Percentiles rank a stretch among this genome's conserved stretches.
phyloP scores from a whole-genome alignment of 805 yeast species.

The Isabelozyma heimii region DNA sequence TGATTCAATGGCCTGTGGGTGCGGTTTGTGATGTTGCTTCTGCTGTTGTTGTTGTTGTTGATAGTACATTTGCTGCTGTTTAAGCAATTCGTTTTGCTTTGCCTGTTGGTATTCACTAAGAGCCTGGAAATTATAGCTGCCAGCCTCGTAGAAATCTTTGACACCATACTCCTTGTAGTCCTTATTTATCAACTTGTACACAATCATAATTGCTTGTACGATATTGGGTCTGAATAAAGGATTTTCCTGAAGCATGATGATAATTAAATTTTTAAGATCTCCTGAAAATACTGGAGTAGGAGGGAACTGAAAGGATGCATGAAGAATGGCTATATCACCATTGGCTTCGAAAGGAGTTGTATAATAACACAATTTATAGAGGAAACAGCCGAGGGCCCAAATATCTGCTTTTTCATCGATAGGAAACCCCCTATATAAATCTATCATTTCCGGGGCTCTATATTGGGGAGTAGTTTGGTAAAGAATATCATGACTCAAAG shows the following conservation, averaged over 20 bases:
- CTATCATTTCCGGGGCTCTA: slow-evolving; percentile 83
- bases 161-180: slow-evolving; percentile 28
- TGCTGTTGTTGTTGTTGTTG: slow-evolving; percentile 37
- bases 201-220: slow-evolving; percentile 70
- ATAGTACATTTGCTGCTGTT: slow-evolving; percentile 38
- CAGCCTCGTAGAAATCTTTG: slow-evolving; percentile 47
- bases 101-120: slow-evolving; percentile 48
- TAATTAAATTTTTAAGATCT: slow-evolving; percentile 69
- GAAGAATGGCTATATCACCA: slow-evolving; percentile 80
- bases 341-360: slow-evolving; percentile 94
- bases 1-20: neutral
- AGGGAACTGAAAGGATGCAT: slow-evolving; percentile 79
- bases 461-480: slow-evolving; percentile 85
- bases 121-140: slow-evolving; percentile 58
- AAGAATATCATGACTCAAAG: slow-evolving; percentile 65
- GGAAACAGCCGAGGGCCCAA: slow-evolving; percentile 81
- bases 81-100: slow-evolving; percentile 29
- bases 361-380: slow-evolving; percentile 76
- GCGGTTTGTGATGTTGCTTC: neutral
- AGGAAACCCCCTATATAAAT: slow-evolving; percentile 62
- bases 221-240: slow-evolving; percentile 84
- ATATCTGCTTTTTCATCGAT: slow-evolving; percentile 81
- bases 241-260: slow-evolving; percentile 77
- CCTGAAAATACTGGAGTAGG: slow-evolving; percentile 65
- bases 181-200: slow-evolving; percentile 48